These are phyloP conservation scores for Haemoproteus tartakovskyi DNA, from an alignment of 169 alveolate genomes.

Conservation along the genomic window DNA sequence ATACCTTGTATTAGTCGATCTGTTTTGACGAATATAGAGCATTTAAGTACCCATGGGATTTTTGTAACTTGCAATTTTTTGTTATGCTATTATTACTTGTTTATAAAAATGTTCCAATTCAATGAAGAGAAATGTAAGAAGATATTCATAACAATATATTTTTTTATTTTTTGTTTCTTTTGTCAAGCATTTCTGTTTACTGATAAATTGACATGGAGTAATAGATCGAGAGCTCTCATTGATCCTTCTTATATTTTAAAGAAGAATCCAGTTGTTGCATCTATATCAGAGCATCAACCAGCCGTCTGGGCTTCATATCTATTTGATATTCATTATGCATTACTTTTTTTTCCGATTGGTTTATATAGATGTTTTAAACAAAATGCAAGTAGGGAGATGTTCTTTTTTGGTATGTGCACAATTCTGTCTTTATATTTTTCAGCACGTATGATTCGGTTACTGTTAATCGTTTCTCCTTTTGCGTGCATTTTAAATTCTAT, in stretches of 20 bases:
- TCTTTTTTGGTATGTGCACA: slow-evolving; percentile 51
- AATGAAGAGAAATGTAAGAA: slow-evolving; percentile 1
- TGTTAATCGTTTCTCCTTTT: slow-evolving; percentile 88
- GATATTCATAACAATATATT: slow-evolving; percentile 3
- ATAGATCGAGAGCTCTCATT: slow-evolving; percentile 92
- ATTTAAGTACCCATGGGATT: slow-evolving; percentile 94
- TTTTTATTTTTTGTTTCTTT: slow-evolving; percentile 23
- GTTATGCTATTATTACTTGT: slow-evolving; percentile 15
- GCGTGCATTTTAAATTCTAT: slow-evolving; percentile 91
- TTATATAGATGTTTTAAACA: slow-evolving; percentile 57
- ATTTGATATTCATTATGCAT: slow-evolving; percentile 69
- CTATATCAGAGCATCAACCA: slow-evolving; percentile 99
- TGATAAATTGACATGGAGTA: slow-evolving; percentile 66
- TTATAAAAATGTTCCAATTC: neutral
- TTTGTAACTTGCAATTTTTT: slow-evolving; percentile 80
- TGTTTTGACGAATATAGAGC: slow-evolving; percentile 92
- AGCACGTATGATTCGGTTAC: slow-evolving; percentile 96
- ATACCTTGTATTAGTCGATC: slow-evolving; percentile 93
- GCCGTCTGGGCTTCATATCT: slow-evolving; percentile 92
- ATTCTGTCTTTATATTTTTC: slow-evolving; percentile 65
- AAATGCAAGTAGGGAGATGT: slow-evolving; percentile 22
- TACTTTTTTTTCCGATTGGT: slow-evolving; percentile 68
- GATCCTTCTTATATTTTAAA: slow-evolving; percentile 97
- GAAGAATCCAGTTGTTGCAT: slow-evolving; percentile 96
- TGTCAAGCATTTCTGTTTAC: slow-evolving; percentile 35